Evolutionary conservation across 2,329 filamentous ascomycete species (phyloP), one percentile per base, ranked within the genome.

Genomic region (Chalaropsis ovoidea): DNA sequence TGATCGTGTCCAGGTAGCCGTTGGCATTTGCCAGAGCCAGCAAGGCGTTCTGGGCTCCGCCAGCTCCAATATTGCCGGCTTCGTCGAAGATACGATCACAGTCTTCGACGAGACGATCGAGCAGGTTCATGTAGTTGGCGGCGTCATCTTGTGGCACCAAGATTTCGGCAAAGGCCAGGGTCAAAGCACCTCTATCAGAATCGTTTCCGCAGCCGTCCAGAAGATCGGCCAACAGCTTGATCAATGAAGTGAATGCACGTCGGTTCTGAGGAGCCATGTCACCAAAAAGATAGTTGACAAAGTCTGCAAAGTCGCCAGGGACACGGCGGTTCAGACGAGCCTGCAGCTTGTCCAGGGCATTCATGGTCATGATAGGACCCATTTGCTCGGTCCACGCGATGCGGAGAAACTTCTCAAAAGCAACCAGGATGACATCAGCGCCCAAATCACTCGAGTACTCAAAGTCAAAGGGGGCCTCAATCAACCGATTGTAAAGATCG

Each of bases 151-250:
- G 52, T n/a, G 64, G 64, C 1, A 94, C 88, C 6, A 97, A 78
- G 62, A 96, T 80, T 73, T 96, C 91, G 0, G 91, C 87, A 77
- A 97, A 96, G 0, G 90, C 89, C 56, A 90, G 84, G 0, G 91
- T 96, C 70, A 97, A 76, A 24, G 90, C 89, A 61, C 93, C 93
- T 61, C 92, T 83, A 73, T 96, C 93, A 41, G 90, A 88, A 72
- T 96, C 93, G 71, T 95, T 96, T 62, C 87, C 87, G 70, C 91
- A 96, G 2, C 90, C 91, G 69, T 95, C 91, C 6, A 96, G 82
- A 39, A 97, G 78, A 72, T 96, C 90, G 0, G 90, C 89, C 27
- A 97, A 80, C 41, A 97, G 80, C 71, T 90, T 93, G 72, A 96
- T 86, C 62, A 96, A 82, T 0, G 88, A 85, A 45, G 88, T 87